Evolutionary conservation across 371 early-diverging fungal species (phyloP), one percentile per base, ranked within the genome.

Genomic region (Nematocida sp.): DNA sequence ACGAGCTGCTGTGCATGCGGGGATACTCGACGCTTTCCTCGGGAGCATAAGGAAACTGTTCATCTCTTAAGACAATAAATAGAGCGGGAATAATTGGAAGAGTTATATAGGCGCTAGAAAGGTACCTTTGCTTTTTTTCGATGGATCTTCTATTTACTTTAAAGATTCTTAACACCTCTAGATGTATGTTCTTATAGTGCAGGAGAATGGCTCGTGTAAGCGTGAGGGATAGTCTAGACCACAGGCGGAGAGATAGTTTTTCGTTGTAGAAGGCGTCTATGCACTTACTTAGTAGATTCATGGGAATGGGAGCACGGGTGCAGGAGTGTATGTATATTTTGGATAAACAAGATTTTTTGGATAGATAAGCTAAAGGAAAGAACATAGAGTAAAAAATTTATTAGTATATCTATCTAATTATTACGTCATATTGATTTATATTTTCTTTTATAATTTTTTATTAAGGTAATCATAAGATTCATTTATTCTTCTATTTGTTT

Each of bases 231-330:
- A 71, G 54, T n/a, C 40, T 28, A 51, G 75, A 71, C 33, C 35
- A 50, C 54, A 71, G 61, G 5, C 75, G n/a, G 13, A 71, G 39
- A 30, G 75, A 71, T 16, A 71, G 42, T 13, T 26, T 30, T 20
- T 51, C 23, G 3, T 38, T 28, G n/a, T 30, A 48, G 2, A 71
- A 26, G 11, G 36, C 23, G 7, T 9, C 48, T 0, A 63, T 7
- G 33, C 61, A 60, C 9, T n/a, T 49, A n/a, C 26, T 18, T 16
- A 71, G 35, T 33, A 33, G 23, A 35, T 49, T 18, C 13, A 71
- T 11, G 3, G 75, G 61, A 13, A 71, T 28, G 20, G 38, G 5
- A 47, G 40, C 5, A 36, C 63, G 47, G 25, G 47, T 13, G 25
- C 63, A 63, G 3, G 47, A 45, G 32, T 11, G 25, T 36, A 45